Evolutionary conservation across 1,284 basidiomycete species (phyloP).

Genomic region (Peniophora sp.): DNA sequence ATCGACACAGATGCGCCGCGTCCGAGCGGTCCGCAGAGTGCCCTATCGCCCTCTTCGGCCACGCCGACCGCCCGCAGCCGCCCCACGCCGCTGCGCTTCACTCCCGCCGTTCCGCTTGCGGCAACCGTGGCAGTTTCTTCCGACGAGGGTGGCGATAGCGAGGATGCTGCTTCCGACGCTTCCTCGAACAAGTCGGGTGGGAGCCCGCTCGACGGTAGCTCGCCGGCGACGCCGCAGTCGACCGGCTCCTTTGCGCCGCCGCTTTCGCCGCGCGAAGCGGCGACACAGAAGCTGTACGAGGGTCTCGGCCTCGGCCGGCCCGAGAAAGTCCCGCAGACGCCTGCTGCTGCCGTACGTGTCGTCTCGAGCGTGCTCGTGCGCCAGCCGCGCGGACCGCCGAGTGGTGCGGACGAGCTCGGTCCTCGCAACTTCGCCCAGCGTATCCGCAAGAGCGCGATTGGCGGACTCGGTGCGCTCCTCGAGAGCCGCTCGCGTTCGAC

Average conservation of each 20-base stretch:
- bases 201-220: constrained; percentile 20
- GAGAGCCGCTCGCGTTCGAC: constrained; percentile 64
- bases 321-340: constrained; percentile 25
- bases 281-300: constrained; percentile 74
- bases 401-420: constrained; percentile 78
- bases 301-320: constrained; percentile 71
- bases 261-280: constrained; percentile 74
- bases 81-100: constrained; percentile 65
- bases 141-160: constrained; percentile 47
- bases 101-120: constrained; percentile 40
- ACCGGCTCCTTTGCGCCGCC: constrained; percentile 47
- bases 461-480: constrained; percentile 65
- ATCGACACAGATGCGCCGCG: constrained; percentile 25
- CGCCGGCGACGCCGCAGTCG: constrained; percentile 70
- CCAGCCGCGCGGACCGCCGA: constrained; percentile 82
- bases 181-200: constrained; percentile 40
- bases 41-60: constrained; percentile 41
- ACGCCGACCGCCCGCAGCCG: constrained; percentile 36
- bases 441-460: constrained; percentile 73
- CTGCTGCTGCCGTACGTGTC: constrained; percentile 38
- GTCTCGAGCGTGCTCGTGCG: constrained; percentile 58
- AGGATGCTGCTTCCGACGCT: constrained; percentile 39
- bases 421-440: constrained; percentile 84
- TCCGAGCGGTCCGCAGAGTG: constrained; percentile 10
- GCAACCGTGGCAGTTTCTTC: constrained; percentile 38